Percentiles rank a stretch among this genome's conserved stretches.
Evolutionary conservation across 2,329 filamentous ascomycete genomes (phyloP).

Genomic region (Nothophaeocryptopus gaeumannii): DNA sequence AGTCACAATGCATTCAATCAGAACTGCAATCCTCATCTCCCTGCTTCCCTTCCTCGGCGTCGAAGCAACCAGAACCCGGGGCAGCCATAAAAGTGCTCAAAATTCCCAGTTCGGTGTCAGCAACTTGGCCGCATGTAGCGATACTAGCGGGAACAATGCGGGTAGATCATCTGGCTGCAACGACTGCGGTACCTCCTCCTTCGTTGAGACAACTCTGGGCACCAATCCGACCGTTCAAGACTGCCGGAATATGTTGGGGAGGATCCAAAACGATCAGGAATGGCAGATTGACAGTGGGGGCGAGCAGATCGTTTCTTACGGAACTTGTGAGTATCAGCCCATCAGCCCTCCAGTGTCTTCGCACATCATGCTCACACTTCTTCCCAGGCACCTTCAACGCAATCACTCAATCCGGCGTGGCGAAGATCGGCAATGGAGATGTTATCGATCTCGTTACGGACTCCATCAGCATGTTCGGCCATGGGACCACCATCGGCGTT

Average conservation of each 20-base stretch:
- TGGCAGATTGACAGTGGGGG: slow-evolving; percentile 1
- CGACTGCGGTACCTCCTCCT: slow-evolving; percentile 13
- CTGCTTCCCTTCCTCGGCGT: slow-evolving; percentile 6
- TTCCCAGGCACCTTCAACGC: slow-evolving; percentile 11
- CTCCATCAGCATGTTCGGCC: slow-evolving; percentile 8
- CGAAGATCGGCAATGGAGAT: slow-evolving; percentile 13
- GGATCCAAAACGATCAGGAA: slow-evolving; percentile 7
- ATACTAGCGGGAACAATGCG: slow-evolving; percentile 4
- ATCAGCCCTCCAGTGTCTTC: background rate
- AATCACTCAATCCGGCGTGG: slow-evolving; percentile 1
- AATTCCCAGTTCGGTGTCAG: background rate
- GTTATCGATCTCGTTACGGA: slow-evolving; percentile 10
- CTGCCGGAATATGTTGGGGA: slow-evolving; percentile 7
- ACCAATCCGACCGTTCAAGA: slow-evolving; percentile 4
- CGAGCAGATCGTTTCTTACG: background rate
- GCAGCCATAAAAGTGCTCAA: background rate
- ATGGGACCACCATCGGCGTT: slow-evolving; percentile 1
- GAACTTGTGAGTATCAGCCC: slow-evolving; percentile 13
- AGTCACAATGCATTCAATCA: slow-evolving; percentile 6
- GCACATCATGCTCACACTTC: background rate
- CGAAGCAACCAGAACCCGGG: slow-evolving; percentile 3
- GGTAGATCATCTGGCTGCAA: slow-evolving; percentile 11
- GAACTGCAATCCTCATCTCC: slow-evolving; percentile 2
- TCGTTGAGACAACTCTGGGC: slow-evolving; percentile 4
- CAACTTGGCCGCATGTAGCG: background rate